Base-by-base conservation (phyloP, 257 asterid species). In the Solanum sitiens region DNA sequence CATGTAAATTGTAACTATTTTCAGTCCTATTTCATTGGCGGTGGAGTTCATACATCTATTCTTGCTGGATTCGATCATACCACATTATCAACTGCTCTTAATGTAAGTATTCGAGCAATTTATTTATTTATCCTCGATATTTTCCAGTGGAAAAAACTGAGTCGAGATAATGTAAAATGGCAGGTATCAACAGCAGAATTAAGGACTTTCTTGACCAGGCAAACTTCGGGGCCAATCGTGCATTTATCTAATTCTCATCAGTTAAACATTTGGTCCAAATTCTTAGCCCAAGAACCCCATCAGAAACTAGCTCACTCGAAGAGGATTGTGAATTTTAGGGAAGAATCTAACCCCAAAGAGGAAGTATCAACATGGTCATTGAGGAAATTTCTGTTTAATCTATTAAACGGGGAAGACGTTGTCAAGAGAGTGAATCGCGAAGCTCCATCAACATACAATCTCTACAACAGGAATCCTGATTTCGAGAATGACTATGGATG, bases 21-120 rank as follows among this genome's bases (percentile, higher is more conserved):
- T 67, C 90, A 95, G 99, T 89, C 98, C 40, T 97, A 92, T 95
- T 95, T 88, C 91, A 56, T 97, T 74, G 98, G 92, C 35, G 99
- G 99, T 20, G 98, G 99, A 82, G 82, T 30, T 4, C 87, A 97
- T 91, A 70, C 92, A 18, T 95, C 98, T 0, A 84, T 97, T 14
- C 96, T 97, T 20, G 90, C 98, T 2, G 99, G 99, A 25, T 97
- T 97, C 59, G 98, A 95, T 45, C 85, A 79, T 15, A 14, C 25
- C 65, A 79, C 67, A 79, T 27, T 79, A 45, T 79, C 67, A 79
- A 89, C 94, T 0, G 98, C 98, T 2, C 86, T 97, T 72, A 97
- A 97, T 88, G 99, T 95, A 87, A 93, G 96, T 67, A 16, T 79
- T 45, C 7, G 4, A 70, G n/a, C 18, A 68, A 21, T 50, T 45